These are phyloP conservation scores for Zygoascus tannicola DNA, from an alignment of 805 yeast genomes.

Conservation along the genomic window DNA sequence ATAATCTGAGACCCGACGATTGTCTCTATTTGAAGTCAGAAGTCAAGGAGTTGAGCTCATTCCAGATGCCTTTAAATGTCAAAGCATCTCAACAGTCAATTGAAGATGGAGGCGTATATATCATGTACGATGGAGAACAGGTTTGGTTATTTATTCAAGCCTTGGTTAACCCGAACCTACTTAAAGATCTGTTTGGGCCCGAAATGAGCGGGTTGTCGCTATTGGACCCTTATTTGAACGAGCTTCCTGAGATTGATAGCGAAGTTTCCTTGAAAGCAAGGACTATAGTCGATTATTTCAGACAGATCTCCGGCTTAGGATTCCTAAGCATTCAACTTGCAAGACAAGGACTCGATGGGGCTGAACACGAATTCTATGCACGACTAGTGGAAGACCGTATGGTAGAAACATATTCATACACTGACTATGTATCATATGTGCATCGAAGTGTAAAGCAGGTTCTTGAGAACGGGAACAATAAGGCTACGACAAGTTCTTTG, in stretches of 20 bases:
- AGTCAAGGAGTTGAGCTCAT: conserved; percentile 17
- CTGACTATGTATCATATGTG: conserved; percentile 57
- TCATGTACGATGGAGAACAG: conserved; percentile 59
- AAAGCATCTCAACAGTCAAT: conserved; percentile 36
- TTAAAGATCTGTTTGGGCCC: conserved; percentile 69
- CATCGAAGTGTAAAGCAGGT: conserved; percentile 42
- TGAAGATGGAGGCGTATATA: conserved; percentile 64
- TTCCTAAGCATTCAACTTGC: conserved; percentile 48
- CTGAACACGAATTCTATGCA: conserved; percentile 47
- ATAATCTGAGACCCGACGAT: conserved; percentile 51
- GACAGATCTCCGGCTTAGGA: conserved; percentile 31
- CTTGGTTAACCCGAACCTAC: conserved; percentile 53
- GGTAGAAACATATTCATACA: conserved; percentile 46
- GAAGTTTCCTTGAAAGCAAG: conserved; percentile 60
- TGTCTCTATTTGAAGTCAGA: conserved; percentile 37
- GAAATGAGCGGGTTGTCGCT: conserved; percentile 32
- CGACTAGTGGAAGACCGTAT: conserved; percentile 66
- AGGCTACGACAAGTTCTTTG: conserved; percentile 7
- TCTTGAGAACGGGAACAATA: conserved; percentile 15
- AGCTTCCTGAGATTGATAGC: conserved; percentile 63
- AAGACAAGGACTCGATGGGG: conserved; percentile 55
- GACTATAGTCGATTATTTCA: conserved; percentile 50
- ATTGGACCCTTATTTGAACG: conserved; percentile 42
- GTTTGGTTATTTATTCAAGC: conserved; percentile 61
- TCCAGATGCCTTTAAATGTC: conserved; percentile 42